These are phyloP conservation scores for Thelonectria rubi DNA, from an alignment of 2,329 filamentous ascomycete species.

Conservation along the genomic window DNA sequence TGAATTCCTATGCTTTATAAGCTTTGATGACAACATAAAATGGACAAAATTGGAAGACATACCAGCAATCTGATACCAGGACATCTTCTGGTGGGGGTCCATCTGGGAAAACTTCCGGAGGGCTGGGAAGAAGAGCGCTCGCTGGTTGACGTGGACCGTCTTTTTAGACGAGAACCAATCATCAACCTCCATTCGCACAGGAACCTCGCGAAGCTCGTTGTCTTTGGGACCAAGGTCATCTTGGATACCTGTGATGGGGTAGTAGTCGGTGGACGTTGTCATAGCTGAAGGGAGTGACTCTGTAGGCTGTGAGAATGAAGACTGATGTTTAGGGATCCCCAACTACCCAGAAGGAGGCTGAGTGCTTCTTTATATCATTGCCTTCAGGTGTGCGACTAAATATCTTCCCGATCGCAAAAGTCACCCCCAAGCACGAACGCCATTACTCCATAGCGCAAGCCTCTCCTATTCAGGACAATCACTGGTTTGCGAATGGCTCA, in stretches of 20 bases:
- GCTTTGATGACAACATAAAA: too few species aligned
- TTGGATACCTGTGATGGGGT: conserved; percentile 11
- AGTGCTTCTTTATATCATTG: too few species aligned
- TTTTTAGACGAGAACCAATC: conserved; percentile 4
- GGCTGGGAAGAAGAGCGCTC: conserved; percentile 1
- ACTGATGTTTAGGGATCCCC: neutral
- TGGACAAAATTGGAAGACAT: neutral
- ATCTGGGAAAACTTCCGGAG: conserved; percentile 7
- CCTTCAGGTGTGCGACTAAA: too few species aligned
- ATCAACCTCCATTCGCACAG: conserved; percentile 7
- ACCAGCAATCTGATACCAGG: conserved; percentile 13
- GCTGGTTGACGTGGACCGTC: neutral
- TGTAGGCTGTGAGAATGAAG: neutral
- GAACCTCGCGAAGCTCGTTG: neutral
- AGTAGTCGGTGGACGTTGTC: neutral
- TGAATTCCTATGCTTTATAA: neutral
- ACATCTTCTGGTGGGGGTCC: neutral
- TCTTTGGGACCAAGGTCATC: neutral
- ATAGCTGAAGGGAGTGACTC: neutral
- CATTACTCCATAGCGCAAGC: neutral
- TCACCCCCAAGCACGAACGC: too few species aligned
- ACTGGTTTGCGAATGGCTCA: neutral
- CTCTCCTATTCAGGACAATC: neutral
- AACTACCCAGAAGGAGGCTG: too few species aligned
- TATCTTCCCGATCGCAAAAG: too few species aligned